These are phyloP conservation scores for Phaeotremella skinneri DNA, from an alignment of 768 basidiomycete species.

Conservation along the genomic window DNA sequence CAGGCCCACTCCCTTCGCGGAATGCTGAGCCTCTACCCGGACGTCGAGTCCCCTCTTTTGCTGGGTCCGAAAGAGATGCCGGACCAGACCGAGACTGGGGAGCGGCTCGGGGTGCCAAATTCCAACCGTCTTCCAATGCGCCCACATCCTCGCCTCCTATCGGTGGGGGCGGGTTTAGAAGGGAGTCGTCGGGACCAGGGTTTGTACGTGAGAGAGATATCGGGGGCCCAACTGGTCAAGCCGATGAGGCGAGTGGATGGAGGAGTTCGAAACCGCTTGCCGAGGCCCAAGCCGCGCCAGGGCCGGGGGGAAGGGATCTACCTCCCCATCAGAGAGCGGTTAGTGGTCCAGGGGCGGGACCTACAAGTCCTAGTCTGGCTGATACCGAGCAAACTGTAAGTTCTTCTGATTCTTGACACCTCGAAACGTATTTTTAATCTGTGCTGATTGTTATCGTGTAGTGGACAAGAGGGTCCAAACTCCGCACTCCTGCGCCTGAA, in stretches of 20 bases:
- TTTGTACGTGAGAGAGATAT: slow-evolving; percentile 28
- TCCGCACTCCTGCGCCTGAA: slow-evolving; percentile 34
- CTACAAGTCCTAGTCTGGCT: slow-evolving; percentile 54
- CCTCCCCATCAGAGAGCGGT: slow-evolving; percentile 54
- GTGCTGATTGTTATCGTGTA: slow-evolving; percentile 14
- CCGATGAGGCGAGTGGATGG: slow-evolving; percentile 46
- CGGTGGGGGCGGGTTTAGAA: slow-evolving; percentile 20
- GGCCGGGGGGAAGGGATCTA: slow-evolving; percentile 17
- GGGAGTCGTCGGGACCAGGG: slow-evolving; percentile 37
- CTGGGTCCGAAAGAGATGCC: slow-evolving; percentile 52
- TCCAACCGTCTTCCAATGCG: slow-evolving; percentile 42
- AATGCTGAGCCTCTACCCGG: slow-evolving; percentile 23
- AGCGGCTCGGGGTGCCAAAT: slow-evolving; percentile 52
- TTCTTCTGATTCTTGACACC: neutral
- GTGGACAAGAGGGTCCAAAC: slow-evolving; percentile 51
- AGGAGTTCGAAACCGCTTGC: slow-evolving; percentile 42
- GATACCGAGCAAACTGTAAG: slow-evolving; percentile 68
- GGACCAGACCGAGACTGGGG: slow-evolving; percentile 51
- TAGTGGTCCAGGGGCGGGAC: slow-evolving; percentile 8
- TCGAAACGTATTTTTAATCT: neutral
- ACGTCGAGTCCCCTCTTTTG: slow-evolving; percentile 32
- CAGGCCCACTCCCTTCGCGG: slow-evolving; percentile 69
- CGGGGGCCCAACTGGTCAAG: slow-evolving; percentile 26
- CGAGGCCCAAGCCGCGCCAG: slow-evolving; percentile 21
- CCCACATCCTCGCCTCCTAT: slow-evolving; percentile 5